Evolutionary conservation across 208 protist species (phyloP).

Genomic region (Acanthamoeba sp.): DNA sequence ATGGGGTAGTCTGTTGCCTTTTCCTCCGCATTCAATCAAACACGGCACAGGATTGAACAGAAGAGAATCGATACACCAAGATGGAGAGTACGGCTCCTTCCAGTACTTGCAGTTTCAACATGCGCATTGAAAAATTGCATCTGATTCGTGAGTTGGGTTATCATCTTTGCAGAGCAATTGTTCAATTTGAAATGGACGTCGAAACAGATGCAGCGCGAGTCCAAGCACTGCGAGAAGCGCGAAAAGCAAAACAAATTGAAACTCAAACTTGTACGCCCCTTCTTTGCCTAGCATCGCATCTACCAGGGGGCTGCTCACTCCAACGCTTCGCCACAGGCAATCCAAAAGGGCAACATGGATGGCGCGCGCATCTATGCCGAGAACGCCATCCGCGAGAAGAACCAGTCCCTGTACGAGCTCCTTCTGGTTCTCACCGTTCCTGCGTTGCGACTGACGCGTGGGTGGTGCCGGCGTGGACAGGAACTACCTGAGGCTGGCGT

Average conservation of each 20-base stretch:
- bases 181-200: slow-evolving; percentile 97
- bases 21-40: too few relatives aligned
- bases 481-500: slow-evolving; percentile 96
- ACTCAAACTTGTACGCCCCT: slow-evolving; percentile 90
- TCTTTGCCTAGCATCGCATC: not conserved
- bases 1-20: too few relatives aligned
- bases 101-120: too few relatives aligned
- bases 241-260: slow-evolving; percentile 95
- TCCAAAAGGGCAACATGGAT: slow-evolving; percentile 98
- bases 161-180: slow-evolving; percentile 90
- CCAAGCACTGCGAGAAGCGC: slow-evolving; percentile 94
- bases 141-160: too few relatives aligned
- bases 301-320: not conserved
- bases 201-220: slow-evolving; percentile 95
- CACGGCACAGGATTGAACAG: too few relatives aligned
- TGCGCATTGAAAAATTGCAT: too few relatives aligned
- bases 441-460: not conserved
- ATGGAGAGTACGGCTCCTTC: too few relatives aligned
- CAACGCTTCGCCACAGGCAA: slow-evolving; percentile 84
- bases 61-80: too few relatives aligned
- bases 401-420: slow-evolving; percentile 88
- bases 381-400: slow-evolving; percentile 98
- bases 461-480: slow-evolving; percentile 69
- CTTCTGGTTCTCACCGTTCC: not conserved
- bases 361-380: slow-evolving; percentile 98